Evolutionary conservation across 2,329 filamentous ascomycete genomes (phyloP), one percentile per base, ranked within the genome.

Genomic region (Talaromyces sp.): DNA sequence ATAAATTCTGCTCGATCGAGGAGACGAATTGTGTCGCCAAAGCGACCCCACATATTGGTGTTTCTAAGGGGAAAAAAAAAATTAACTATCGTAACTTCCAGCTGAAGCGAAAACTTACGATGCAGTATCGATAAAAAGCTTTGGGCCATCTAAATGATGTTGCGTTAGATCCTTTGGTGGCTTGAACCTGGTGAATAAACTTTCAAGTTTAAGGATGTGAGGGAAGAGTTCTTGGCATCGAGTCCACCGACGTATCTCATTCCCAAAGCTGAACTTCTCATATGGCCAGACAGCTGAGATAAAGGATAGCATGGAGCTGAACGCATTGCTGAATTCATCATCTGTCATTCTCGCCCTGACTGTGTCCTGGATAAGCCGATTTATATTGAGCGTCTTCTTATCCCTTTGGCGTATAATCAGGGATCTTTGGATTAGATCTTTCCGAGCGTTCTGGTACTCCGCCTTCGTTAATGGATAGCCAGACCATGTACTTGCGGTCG

Each of bases 231-330:
- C 57, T 12, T 51, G 44, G 36, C 57, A 40, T 42, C 51, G 51
- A 23, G 50, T n/a, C 57, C 57, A 55, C 23, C 57, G 50, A 18
- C 47, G 44, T 23, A 60, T 40, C 18, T 55, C 51, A 28, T 55
- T 42, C 33, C 57, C 51, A 31, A 60, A 60, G 27, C 57, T 60
- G 9, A 60, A 60, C 16, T 47, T 27, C 28, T 60, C 57, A 47
- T 54, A 60, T 14, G 50, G 50, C 51, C 57, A 60, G 51, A 53
- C 57, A 27, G 27, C 36, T 31, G 34, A 54, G 5, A 44, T 7
- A 34, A 60, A 53, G 27, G 51, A 44, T 16, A 53, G 18, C 34
- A 53, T 47, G 12, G 51, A 60, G 31, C 50, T 53, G 31, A 60
- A 60, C 5, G n/a, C 50, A 10, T 60, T 27, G 34, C 30, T 53